These are phyloP conservation scores for Zanthoxylum bungeanum DNA, from an alignment of 345 rosid genomes.

Conservation along the genomic window DNA sequence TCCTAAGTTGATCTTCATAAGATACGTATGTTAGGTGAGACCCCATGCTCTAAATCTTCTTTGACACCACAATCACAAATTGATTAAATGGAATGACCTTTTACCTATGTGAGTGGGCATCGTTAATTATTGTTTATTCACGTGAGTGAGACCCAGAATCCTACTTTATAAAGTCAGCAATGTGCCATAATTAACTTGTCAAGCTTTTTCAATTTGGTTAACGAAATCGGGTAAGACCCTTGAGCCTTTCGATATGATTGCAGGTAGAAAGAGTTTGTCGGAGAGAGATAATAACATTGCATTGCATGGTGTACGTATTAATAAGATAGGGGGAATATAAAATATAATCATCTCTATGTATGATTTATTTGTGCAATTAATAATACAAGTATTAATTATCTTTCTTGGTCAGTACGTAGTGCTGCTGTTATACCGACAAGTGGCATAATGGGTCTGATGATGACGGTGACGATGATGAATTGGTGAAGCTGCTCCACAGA, in stretches of 20 bases:
- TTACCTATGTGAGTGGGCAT: slow-evolving; percentile 28
- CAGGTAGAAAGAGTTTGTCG: slow-evolving; percentile 18
- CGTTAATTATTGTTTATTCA: no score
- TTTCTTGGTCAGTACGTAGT: not conserved
- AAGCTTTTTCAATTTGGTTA: slow-evolving; percentile 35
- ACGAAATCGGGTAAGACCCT: slow-evolving; percentile 33
- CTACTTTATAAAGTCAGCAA: slow-evolving; percentile 38
- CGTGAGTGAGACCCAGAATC: slow-evolving; percentile 24
- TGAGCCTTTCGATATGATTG: slow-evolving; percentile 23
- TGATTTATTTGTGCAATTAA: slow-evolving; percentile 15
- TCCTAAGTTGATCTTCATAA: not conserved
- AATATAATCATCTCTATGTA: no score
- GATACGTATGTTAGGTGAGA: slow-evolving; percentile 36
- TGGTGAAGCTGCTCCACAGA: slow-evolving; percentile 65
- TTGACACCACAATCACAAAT: slow-evolving; percentile 30
- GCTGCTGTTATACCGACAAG: slow-evolving; percentile 52
- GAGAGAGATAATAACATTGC: not conserved
- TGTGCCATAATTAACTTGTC: slow-evolving; percentile 38
- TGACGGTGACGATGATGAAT: no score
- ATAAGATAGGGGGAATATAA: no score
- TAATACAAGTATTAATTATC: no score
- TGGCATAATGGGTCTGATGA: slow-evolving; percentile 68
- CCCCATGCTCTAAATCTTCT: slow-evolving; percentile 13
- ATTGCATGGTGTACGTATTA: no score
- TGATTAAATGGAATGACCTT: slow-evolving; percentile 21